Evolutionary conservation across 2,329 filamentous ascomycete species (phyloP).

Genomic region (Diplodia intermedia): DNA sequence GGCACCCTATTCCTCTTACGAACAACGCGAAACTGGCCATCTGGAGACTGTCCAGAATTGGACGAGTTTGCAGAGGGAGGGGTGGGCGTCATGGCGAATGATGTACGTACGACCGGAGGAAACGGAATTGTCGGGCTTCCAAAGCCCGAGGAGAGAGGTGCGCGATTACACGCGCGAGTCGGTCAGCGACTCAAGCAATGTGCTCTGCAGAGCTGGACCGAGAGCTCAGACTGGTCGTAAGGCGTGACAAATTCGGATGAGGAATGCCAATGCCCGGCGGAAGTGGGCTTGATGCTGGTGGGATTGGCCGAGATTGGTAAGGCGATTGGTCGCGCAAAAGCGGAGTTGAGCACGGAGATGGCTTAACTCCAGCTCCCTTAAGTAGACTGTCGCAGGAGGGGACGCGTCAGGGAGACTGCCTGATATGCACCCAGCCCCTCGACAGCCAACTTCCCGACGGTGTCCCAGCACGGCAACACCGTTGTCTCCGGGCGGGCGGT

Average conservation of each 20-base stretch:
- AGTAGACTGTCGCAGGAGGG: conserved; percentile 6
- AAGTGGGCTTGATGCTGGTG: not conserved
- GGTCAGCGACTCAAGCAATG: not conserved
- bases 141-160: too few relatives aligned
- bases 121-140: too few relatives aligned
- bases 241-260: conserved; percentile 1
- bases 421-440: conserved; percentile 21
- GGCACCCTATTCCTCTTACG: conserved; percentile 92
- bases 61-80: conserved; percentile 70
- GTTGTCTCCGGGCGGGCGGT: not conserved
- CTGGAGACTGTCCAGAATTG: conserved; percentile 77
- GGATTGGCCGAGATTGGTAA: not conserved
- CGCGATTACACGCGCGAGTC: too few relatives aligned
- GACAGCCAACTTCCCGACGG: conserved; percentile 13
- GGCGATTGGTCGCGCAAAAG: conserved; percentile 22
- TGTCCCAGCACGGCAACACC: conserved; percentile 11
- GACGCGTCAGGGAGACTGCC: conserved; percentile 15
- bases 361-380: conserved; percentile 26
- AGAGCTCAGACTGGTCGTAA: conserved; percentile 4
- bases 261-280: not conserved
- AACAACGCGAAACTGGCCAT: conserved; percentile 85
- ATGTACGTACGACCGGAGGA: too few relatives aligned
- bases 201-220: not conserved
- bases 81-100: conserved; percentile 32
- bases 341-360: conserved; percentile 28